Evolutionary conservation across 78 protist species (phyloP).

Genomic region (Mantamonas sphyraenae): DNA sequence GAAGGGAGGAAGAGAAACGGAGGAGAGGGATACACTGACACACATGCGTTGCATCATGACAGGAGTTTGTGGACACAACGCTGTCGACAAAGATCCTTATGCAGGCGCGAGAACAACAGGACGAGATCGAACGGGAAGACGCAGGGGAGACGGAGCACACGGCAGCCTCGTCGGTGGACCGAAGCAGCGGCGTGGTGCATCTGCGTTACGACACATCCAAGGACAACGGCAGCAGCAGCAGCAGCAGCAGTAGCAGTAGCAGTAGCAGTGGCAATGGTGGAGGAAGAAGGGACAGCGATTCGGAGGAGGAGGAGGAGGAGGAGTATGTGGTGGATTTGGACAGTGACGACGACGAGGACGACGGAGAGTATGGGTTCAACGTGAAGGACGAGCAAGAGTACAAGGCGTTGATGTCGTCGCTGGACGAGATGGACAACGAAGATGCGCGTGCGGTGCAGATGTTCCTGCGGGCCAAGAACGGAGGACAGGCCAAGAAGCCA

Average conservation of each 20-base stretch:
- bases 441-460: conserved; percentile 46
- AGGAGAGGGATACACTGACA: no score
- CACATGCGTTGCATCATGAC: no score
- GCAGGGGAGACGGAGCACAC: neutral
- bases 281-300: neutral
- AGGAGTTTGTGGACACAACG: conserved; percentile 10
- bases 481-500: conserved; percentile 17
- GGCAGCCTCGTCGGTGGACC: neutral
- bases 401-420: conserved; percentile 29
- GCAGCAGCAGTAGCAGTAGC: neutral
- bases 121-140: conserved; percentile 36
- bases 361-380: neutral
- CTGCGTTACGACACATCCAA: neutral
- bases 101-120: conserved; percentile 34
- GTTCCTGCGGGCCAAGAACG: conserved; percentile 56
- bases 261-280: neutral
- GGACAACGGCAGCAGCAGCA: neutral
- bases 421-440: conserved; percentile 38
- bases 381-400: conserved; percentile 13
- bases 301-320: conserved; percentile 7
- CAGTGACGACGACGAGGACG: conserved; percentile 36
- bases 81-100: conserved; percentile 30
- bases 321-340: neutral
- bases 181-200: neutral
- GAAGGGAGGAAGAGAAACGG: no score